A percentile compares a stretch with the other conserved stretches of the same genome.
Conservation (phyloP, 805 yeast species). For the Suhomyces tanzawaensis region DNA sequence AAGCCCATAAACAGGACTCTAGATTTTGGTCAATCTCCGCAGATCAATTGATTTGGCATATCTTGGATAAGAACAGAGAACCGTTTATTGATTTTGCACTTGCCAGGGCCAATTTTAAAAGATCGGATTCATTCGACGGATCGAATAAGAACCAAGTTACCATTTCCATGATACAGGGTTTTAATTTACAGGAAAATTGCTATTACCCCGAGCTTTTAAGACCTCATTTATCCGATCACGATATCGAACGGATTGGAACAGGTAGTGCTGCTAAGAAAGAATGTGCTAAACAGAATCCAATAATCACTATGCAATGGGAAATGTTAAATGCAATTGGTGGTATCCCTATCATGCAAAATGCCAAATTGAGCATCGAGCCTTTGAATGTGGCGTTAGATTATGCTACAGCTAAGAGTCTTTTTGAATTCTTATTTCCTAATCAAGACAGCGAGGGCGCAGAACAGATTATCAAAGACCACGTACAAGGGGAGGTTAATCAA, state of each 20-base stretch:
- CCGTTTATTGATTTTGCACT: constrained; percentile 73
- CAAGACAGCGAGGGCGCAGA: constrained; percentile 17
- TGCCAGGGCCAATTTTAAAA: constrained; percentile 56
- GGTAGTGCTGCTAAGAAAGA: constrained; percentile 12
- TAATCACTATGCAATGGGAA: constrained; percentile 56
- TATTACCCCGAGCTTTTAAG: constrained; percentile 70
- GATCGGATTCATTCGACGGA: constrained; percentile 64
- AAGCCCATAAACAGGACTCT: constrained; percentile 19
- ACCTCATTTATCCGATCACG: constrained; percentile 31
- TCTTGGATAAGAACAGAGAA: constrained; percentile 55
- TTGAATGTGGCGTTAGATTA: constrained; percentile 73
- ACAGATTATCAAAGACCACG: neutral
- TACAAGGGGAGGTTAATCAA: neutral
- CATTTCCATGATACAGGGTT: constrained; percentile 63
- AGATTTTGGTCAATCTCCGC: constrained; percentile 37
- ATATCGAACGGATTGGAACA: constrained; percentile 5
- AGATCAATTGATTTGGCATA: constrained; percentile 68
- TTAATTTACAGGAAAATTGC: constrained; percentile 57
- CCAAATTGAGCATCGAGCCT: constrained; percentile 62
- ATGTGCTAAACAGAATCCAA: constrained; percentile 16
- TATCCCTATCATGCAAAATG: constrained; percentile 69
- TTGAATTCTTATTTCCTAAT: constrained; percentile 71
- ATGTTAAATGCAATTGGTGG: constrained; percentile 88
- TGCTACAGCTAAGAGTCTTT: constrained; percentile 57
- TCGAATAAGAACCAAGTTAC: constrained; percentile 61